These are phyloP conservation scores for Calonectria fujianensis DNA, from an alignment of 2,329 filamentous ascomycete species.

Conservation along the genomic window DNA sequence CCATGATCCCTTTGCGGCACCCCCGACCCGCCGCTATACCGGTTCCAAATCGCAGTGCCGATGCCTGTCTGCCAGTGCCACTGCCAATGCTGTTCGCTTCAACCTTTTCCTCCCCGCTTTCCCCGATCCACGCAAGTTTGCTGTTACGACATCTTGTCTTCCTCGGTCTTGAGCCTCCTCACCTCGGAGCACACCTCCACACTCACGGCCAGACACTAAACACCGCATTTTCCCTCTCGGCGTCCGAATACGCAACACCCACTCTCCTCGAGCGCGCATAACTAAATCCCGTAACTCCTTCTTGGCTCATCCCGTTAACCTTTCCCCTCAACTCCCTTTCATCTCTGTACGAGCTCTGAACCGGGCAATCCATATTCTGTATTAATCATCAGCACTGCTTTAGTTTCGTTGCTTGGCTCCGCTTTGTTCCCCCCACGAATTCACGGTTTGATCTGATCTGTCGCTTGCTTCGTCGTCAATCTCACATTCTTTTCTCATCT, in stretches of 20 bases:
- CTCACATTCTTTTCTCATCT: constrained; percentile 12
- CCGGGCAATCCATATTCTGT: background rate
- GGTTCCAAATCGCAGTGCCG: constrained; percentile 18
- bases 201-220: constrained; percentile 26
- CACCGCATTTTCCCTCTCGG: constrained; percentile 29
- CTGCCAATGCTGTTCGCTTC: constrained; percentile 12
- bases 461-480: constrained; percentile 12
- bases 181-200: constrained; percentile 33
- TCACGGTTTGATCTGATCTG: constrained; percentile 29
- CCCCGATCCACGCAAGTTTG: constrained; percentile 4
- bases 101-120: constrained; percentile 18
- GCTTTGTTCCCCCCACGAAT: constrained; percentile 26
- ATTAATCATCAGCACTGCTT: constrained; percentile 3
- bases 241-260: constrained; percentile 25
- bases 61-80: constrained; percentile 16
- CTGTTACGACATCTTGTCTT: constrained; percentile 13
- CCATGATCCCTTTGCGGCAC: constrained; percentile 6
- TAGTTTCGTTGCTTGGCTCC: constrained; percentile 18
- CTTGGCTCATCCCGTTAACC: constrained; percentile 20
- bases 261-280: constrained; percentile 15
- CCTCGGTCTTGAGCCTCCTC: constrained; percentile 31
- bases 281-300: background rate
- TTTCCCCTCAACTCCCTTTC: background rate
- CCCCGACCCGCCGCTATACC: constrained; percentile 25
- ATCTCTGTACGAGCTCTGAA: background rate